Evolutionary conservation across 805 yeast species (phyloP), one percentile per base, ranked within the genome.

Genomic region (Starmera quercuum): DNA sequence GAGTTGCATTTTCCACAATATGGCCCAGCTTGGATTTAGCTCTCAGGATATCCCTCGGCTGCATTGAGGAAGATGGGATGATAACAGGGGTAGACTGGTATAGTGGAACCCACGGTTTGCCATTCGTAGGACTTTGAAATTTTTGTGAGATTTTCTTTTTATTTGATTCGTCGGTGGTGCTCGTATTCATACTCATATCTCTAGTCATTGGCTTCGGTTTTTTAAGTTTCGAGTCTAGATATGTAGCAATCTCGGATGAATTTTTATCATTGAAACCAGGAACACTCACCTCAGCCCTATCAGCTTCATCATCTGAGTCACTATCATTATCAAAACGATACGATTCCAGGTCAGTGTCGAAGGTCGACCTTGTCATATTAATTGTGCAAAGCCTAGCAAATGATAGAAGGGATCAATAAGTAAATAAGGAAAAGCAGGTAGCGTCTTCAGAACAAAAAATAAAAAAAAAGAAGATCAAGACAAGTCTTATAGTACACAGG

Each of bases 31-130:
- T 49, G 2, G 56, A 45, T 21, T 31, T 41, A 3, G 47, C 40
- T 20, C 43, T 48, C 32, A 51, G 26, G 7, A 49, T 32, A 23
- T 51, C 56, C 29, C 38, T 51, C 11, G 54, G 56, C 25, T 51
- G 51, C 8, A 34, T 33, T n/a, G 37, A 39, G n/a, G n/a, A n/a
- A 2, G 29, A 25, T 6, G 32, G 33, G 2, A 29, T 19, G 12
- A 37, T 46, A 34, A 45, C 36, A 2, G 56, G 54, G 4, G 56
- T 49, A 0, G 54, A 49, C 16, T 49, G 46, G 5, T 45, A 47
- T 36, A 49, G 35, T 8, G 56, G 54, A 4, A 27, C 34, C 53
- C 50, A 47, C 11, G 15, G 19, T 26, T 26, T 2, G 26, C 40
- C 28, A n/a, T n/a, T n/a, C n/a, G n/a, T n/a, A n/a, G n/a, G n/a